Percentiles rank a stretch among this genome's conserved stretches.
phyloP scores from a whole-genome alignment of 768 basidiomycete species.

The Mycena crocata region DNA sequence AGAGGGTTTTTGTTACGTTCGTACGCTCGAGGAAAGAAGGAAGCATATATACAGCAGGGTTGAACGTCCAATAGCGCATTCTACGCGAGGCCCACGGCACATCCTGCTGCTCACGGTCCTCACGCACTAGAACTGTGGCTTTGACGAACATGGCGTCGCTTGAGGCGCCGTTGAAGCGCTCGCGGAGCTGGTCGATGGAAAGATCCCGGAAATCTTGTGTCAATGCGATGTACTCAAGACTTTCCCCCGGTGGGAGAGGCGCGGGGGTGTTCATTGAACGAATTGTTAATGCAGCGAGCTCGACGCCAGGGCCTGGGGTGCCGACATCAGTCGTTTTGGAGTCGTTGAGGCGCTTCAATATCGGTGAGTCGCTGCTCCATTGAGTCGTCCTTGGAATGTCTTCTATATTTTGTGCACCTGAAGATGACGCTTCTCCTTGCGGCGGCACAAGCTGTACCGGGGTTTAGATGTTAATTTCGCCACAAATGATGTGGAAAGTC shows the following conservation, averaged over 20 bases:
- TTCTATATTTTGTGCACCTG: too few species aligned
- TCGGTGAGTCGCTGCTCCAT: background rate
- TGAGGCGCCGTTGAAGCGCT: constrained; percentile 14
- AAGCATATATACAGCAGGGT: background rate
- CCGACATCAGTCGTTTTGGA: background rate
- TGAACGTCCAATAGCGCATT: constrained; percentile 15
- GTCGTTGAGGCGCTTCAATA: background rate
- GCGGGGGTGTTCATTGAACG: constrained; percentile 4
- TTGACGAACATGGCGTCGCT: constrained; percentile 17
- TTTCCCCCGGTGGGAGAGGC: background rate
- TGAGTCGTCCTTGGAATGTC: background rate
- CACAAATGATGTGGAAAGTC: too few species aligned
- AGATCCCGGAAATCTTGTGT: background rate
- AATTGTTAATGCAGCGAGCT: constrained; percentile 12
- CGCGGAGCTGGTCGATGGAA: background rate
- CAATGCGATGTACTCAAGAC: constrained; percentile 7
- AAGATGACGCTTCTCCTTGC: too few species aligned
- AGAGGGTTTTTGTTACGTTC: background rate
- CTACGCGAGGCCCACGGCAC: constrained; percentile 1
- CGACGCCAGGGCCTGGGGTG: constrained; percentile 7
- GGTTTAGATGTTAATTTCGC: background rate
- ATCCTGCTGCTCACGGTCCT: background rate
- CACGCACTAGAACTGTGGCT: background rate
- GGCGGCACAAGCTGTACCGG: background rate
- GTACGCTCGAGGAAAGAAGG: background rate